Conservation (phyloP, 2,329 filamentous ascomycete species). For the Thielaviopsis musarum region DNA sequence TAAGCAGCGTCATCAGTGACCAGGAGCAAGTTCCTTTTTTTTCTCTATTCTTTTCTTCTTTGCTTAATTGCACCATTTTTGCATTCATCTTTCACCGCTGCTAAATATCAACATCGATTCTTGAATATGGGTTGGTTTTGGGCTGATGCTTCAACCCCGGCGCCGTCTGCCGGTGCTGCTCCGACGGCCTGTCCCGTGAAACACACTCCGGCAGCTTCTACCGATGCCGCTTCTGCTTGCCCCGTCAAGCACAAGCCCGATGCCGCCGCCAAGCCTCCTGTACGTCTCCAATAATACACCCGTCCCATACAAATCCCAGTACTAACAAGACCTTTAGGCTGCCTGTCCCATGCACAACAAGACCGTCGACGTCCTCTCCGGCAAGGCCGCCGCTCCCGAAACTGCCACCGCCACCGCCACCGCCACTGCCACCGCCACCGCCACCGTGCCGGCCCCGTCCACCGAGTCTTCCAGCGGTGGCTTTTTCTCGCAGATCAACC, state of each 20-base stretch:
- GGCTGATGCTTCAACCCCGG: constrained; percentile 29
- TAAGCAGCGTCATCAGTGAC: constrained; percentile 1
- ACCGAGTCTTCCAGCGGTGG: constrained; percentile 17
- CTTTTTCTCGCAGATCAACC: constrained; percentile 40
- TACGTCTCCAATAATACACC: not conserved
- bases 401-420: constrained; percentile 29
- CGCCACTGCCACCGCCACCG: constrained; percentile 29
- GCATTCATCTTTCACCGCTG: not conserved
- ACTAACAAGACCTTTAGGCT: constrained; percentile 20
- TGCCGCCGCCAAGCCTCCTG: constrained; percentile 6
- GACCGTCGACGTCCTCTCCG: constrained; percentile 29
- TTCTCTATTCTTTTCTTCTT: constrained; percentile 11
- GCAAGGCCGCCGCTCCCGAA: constrained; percentile 19
- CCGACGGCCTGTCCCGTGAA: constrained; percentile 7
- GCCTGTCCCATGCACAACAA: constrained; percentile 42
- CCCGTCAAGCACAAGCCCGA: constrained; percentile 4
- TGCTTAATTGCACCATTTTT: not conserved
- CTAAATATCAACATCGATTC: not conserved
- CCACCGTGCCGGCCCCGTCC: constrained; percentile 20
- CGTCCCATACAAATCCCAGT: not conserved
- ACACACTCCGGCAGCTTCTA: not conserved
- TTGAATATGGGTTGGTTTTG: constrained; percentile 45
- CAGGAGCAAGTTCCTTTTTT: not conserved
- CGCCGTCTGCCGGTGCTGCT: constrained; percentile 14
- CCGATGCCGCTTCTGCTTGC: not conserved